Evolutionary conservation across 2,329 filamentous ascomycete genomes (phyloP), one percentile per base, ranked within the genome.

Genomic region (Aspergillus hortae): DNA sequence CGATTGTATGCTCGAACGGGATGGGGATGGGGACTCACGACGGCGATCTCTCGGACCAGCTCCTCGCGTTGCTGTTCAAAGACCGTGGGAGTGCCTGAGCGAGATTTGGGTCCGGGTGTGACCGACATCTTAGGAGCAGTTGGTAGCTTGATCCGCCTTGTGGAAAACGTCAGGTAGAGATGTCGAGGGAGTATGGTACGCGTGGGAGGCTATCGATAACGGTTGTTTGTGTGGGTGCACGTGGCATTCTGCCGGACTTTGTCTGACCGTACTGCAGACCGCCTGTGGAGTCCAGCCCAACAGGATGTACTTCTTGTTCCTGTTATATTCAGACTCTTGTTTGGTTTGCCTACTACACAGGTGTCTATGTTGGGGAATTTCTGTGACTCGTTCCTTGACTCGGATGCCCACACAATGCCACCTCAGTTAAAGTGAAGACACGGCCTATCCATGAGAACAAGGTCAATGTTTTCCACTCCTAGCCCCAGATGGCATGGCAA

Each of bases 51-150:
- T 12, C 66, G 58, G 2, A 76, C 65, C 4, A 76, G 62, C 54
- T 72, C 72, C 44, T 67, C 67, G 36, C 74, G 68, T 49, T 76
- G 73, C 49, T 74, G 67, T 56, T 75, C 69, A 53, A 76, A 76
- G 43, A 70, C 70, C 7, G 68, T 69, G 12, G 66, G 67, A 10
- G 62, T 59, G 11, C 55, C 52, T n/a, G 60, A 57, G 41, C 58
- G 44, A 21, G 53, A 36, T 38, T 53, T 58, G 25, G 55, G 36
- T 14, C 30, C 40, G 17, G 60, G 54, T 4, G 55, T 54, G 12
- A 56, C 56, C 15, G 56, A 59, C 57, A 59, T 59, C 43, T 38
- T 53, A 17, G 43, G 10, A n/a, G 43, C 33, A 7, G n/a, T 23
- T 14, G 23, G 38, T 15, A 17, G 14, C 3, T 15, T 5, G 12